Percentiles rank a stretch among this genome's conserved stretches.
Conservation (phyloP, 768 basidiomycete species). For the Chlorophyllum brunneum region DNA sequence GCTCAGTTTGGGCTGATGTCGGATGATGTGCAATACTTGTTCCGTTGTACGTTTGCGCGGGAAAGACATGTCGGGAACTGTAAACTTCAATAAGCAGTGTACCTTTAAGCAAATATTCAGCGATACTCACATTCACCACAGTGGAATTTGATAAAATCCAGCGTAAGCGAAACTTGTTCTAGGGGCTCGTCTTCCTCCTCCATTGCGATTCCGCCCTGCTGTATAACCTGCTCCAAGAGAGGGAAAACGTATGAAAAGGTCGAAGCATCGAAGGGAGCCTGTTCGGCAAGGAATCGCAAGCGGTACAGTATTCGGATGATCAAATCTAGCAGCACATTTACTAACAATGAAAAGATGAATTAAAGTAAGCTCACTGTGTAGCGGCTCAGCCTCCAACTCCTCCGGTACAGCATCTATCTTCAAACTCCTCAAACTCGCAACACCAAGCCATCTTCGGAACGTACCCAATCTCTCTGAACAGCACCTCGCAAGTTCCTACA, state of each 20-base stretch:
- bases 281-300: constrained; percentile 75
- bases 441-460: constrained; percentile 69
- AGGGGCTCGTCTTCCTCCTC: constrained; percentile 71
- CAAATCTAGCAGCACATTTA: constrained; percentile 45
- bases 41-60: constrained; percentile 71
- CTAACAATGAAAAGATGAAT: constrained; percentile 3
- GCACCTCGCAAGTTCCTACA: constrained; percentile 63
- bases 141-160: constrained; percentile 70
- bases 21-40: constrained; percentile 68
- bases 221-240: constrained; percentile 65
- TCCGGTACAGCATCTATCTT: constrained; percentile 65
- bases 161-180: constrained; percentile 70
- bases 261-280: constrained; percentile 76
- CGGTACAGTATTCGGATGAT: constrained; percentile 84
- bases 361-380: constrained; percentile 46
- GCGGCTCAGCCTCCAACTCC: constrained; percentile 66
- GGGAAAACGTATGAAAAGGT: constrained; percentile 83
- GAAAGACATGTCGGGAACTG: constrained; percentile 69
- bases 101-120: not conserved
- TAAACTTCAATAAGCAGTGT: not conserved
- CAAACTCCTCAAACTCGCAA: constrained; percentile 78
- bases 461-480: constrained; percentile 72
- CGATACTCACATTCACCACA: constrained; percentile 62
- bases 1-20: constrained; percentile 72
- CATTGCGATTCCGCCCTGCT: constrained; percentile 61